Conservation (phyloP, 75 land plant species). For the Azolla pinnata region DNA sequence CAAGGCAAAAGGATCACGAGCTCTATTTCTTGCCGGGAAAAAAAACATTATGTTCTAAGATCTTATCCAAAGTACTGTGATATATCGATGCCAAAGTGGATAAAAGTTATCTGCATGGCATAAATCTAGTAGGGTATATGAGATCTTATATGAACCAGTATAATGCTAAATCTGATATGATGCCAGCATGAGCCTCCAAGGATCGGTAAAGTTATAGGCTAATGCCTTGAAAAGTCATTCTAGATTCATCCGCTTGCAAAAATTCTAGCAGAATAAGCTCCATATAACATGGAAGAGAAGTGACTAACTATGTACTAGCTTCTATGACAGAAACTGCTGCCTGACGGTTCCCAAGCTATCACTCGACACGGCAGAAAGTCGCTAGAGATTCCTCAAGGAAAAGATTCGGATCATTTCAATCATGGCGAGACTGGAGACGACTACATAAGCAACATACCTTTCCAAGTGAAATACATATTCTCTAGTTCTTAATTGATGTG, state of each 20-base stretch:
- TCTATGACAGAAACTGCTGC: not conserved
- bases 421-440: slow-evolving; percentile 34
- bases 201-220: not conserved
- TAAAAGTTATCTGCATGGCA: no score
- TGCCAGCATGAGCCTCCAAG: not conserved
- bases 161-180: not conserved
- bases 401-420: slow-evolving; percentile 8
- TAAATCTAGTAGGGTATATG: no score
- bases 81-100: no score
- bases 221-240: not conserved
- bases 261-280: no score
- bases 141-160: not conserved
- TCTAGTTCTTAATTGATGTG: no score
- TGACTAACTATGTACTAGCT: not conserved
- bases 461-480: no score
- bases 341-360: not conserved
- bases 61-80: no score
- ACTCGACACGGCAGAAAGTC: slow-evolving; percentile 2
- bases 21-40: no score
- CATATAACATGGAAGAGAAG: no score
- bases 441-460: slow-evolving; percentile 12
- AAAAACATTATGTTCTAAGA: no score
- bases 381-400: slow-evolving; percentile 5
- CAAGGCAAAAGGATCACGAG: no score
- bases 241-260: not conserved